A percentile compares a stretch with the other conserved stretches of the same genome.
These are phyloP conservation scores for Geotrichum fermentans DNA, from an alignment of 1,139 yeast species.

Conservation along the genomic window DNA sequence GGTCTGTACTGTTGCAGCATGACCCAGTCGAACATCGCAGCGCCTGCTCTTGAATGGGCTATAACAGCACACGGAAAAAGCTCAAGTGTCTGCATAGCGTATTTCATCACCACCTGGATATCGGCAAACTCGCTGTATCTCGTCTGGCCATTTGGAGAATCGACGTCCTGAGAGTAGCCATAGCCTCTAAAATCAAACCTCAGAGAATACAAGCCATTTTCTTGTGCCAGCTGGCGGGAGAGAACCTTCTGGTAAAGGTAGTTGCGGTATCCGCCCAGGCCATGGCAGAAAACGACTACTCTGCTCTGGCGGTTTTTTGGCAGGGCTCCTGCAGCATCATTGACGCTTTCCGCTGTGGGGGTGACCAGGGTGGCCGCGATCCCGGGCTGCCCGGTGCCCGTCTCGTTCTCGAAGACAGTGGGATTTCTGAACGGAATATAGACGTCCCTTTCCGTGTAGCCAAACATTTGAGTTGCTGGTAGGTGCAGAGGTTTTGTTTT, in stretches of 20 bases:
- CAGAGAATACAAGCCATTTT: conserved; percentile 57
- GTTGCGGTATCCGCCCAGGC: conserved; percentile 79
- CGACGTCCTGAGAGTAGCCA: conserved; percentile 66
- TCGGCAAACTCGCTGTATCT: conserved; percentile 65
- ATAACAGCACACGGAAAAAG: conserved; percentile 46
- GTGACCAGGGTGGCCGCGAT: conserved; percentile 17
- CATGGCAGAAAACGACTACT: conserved; percentile 56
- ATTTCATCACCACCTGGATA: conserved; percentile 45
- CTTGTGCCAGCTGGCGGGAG: conserved; percentile 56
- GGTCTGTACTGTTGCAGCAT: conserved; percentile 40
- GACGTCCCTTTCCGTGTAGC: conserved; percentile 16
- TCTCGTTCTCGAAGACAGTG: conserved; percentile 11
- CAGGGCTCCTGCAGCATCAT: not conserved
- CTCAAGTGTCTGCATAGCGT: conserved; percentile 36
- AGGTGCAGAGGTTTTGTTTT: too few relatives aligned
- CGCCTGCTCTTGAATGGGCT: conserved; percentile 76
- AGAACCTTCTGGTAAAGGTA: conserved; percentile 66
- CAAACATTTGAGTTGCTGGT: conserved; percentile 1
- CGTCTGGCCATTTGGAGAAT: conserved; percentile 42
- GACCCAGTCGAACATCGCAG: conserved; percentile 76
- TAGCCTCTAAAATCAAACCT: conserved; percentile 84
- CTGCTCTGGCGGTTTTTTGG: conserved; percentile 24
- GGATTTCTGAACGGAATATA: conserved; percentile 18
- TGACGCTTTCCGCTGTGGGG: conserved; percentile 8
- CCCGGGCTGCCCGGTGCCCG: conserved; percentile 4